Evolutionary conservation across 768 basidiomycete species (phyloP).

Genomic region (Cytidiella melzeri): DNA sequence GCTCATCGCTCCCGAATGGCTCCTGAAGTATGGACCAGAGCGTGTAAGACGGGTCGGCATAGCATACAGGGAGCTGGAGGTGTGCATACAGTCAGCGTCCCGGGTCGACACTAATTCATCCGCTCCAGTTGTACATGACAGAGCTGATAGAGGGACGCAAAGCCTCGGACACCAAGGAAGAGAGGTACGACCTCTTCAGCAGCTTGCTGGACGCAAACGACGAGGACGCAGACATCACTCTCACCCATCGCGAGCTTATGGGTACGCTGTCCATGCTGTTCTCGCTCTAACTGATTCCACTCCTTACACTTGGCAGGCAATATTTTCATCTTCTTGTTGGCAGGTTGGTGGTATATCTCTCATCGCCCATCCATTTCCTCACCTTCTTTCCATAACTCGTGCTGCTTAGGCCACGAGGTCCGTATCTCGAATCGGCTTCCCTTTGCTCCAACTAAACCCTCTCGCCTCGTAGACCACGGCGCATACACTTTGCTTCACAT

Average conservation of each 20-base stretch:
- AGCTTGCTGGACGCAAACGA: constrained; percentile 46
- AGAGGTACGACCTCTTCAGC: constrained; percentile 45
- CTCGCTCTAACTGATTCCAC: neutral
- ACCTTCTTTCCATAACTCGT: no score
- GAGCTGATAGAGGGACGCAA: constrained; percentile 48
- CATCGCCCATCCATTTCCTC: no score
- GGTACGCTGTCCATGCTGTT: constrained; percentile 16
- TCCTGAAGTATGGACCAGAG: constrained; percentile 16
- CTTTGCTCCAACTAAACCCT: neutral
- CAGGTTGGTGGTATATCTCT: constrained; percentile 28
- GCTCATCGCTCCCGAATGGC: constrained; percentile 22
- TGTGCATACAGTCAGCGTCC: constrained; percentile 4
- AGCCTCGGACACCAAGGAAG: constrained; percentile 28
- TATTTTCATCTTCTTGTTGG: constrained; percentile 46
- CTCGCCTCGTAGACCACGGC: constrained; percentile 25
- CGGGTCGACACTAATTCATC: neutral
- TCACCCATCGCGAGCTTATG: constrained; percentile 39
- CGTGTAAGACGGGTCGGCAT: constrained; percentile 16
- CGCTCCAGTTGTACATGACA: constrained; percentile 36
- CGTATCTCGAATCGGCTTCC: neutral
- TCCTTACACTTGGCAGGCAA: no score
- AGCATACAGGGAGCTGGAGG: constrained; percentile 26
- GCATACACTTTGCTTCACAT: constrained; percentile 27
- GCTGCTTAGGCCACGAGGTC: neutral
- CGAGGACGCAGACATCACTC: constrained; percentile 23